These are phyloP conservation scores for Coffea humblotiana DNA, from an alignment of 305 asterid species.

Conservation along the genomic window DNA sequence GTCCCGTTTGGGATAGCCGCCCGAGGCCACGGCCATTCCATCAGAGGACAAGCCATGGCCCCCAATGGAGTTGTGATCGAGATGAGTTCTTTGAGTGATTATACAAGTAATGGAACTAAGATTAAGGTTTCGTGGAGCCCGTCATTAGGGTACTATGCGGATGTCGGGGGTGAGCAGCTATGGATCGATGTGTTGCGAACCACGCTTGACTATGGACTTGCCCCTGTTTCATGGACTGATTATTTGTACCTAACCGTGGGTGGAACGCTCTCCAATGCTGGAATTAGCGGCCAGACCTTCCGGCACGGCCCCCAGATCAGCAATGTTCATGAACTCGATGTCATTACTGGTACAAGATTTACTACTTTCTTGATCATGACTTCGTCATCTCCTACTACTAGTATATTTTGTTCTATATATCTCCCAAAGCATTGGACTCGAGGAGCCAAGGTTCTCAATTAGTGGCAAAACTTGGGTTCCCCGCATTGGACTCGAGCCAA, in stretches of 20 bases:
- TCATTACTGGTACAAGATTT: constrained; percentile 47
- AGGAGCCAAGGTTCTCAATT: not conserved
- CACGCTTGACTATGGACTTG: constrained; percentile 44
- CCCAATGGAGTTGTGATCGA: constrained; percentile 51
- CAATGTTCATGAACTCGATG: constrained; percentile 65
- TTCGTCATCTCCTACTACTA: not conserved
- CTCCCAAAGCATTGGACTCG: not conserved
- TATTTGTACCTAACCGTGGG: constrained; percentile 65
- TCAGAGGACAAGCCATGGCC: constrained; percentile 61
- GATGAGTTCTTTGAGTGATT: constrained; percentile 31
- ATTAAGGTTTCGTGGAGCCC: constrained; percentile 50
- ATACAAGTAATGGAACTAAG: not conserved
- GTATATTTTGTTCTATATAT: not conserved
- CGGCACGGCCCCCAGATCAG: constrained; percentile 65
- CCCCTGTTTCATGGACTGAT: constrained; percentile 79
- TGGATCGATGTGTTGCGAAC: constrained; percentile 55
- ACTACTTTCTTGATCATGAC: not conserved
- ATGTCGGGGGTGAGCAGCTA: constrained; percentile 61
- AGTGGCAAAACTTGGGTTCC: not conserved
- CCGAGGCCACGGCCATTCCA: constrained; percentile 62
- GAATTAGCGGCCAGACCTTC: constrained; percentile 73
- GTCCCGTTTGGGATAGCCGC: constrained; percentile 51
- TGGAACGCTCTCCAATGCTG: constrained; percentile 70
- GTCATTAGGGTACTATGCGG: constrained; percentile 46
- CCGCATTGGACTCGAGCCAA: not conserved